Conservation (phyloP, 2,329 filamentous ascomycete genomes). For the Microcyclospora pomicola region DNA sequence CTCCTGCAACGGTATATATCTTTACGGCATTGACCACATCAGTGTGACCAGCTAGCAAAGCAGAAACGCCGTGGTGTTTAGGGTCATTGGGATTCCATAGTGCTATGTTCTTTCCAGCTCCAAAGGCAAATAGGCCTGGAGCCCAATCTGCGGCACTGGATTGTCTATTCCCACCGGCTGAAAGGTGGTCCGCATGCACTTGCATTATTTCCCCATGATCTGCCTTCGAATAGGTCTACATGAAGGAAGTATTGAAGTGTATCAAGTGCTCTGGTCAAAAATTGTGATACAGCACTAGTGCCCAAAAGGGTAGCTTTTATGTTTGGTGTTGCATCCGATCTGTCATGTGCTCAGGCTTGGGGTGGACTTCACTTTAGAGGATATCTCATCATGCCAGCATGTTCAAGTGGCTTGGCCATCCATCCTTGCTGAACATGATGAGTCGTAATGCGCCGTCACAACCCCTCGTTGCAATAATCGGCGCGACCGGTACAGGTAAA, state of each 20-base stretch:
- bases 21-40: conserved; percentile 71
- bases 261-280: too few relatives aligned
- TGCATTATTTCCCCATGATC: not conserved
- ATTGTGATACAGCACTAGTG: too few relatives aligned
- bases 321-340: too few relatives aligned
- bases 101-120: conserved; percentile 76
- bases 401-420: too few relatives aligned
- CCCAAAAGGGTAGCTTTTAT: too few relatives aligned
- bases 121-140: conserved; percentile 65
- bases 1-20: conserved; percentile 48
- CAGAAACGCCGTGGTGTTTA: conserved; percentile 44
- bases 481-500: conserved; percentile 86
- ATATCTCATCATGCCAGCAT: too few relatives aligned
- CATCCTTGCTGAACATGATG: conserved; percentile 6
- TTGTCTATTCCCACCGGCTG: conserved; percentile 79
- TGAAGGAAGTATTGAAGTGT: too few relatives aligned
- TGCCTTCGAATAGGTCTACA: too few relatives aligned
- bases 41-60: conserved; percentile 60
- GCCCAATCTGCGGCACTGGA: conserved; percentile 82
- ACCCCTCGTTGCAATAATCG: conserved; percentile 68
- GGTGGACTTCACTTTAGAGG: too few relatives aligned
- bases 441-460: conserved; percentile 10
- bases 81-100: conserved; percentile 60
- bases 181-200: conserved; percentile 37
- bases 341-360: too few relatives aligned